Percentiles rank a stretch among this genome's conserved stretches.
phyloP scores from a whole-genome alignment of 169 alveolate genomes.

The Plasmodium knowlesi region DNA sequence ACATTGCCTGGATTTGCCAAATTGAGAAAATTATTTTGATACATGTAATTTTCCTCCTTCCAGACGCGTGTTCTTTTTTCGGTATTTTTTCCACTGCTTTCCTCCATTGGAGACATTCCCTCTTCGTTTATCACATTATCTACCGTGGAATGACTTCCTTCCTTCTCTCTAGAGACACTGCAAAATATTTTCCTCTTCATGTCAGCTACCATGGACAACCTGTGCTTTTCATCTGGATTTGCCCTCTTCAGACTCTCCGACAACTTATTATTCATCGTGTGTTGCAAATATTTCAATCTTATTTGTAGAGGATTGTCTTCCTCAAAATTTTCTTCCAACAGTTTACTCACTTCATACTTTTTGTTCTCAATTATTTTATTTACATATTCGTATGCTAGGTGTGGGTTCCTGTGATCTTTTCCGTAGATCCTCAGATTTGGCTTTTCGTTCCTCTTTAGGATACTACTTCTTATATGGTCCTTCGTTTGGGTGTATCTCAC shows the following conservation, averaged over 20 bases:
- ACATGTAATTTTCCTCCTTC: conserved; percentile 24
- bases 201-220: conserved; percentile 83
- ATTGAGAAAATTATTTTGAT: conserved; percentile 47
- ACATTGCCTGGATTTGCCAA: conserved; percentile 68
- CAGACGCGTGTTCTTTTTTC: neutral
- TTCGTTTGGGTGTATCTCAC: neutral
- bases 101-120: conserved; percentile 73
- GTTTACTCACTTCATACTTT: conserved; percentile 70
- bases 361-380: conserved; percentile 72
- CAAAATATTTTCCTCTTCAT: conserved; percentile 79
- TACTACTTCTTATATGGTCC: neutral
- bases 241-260: conserved; percentile 82
- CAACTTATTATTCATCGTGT: conserved; percentile 84
- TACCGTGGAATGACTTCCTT: neutral
- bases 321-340: conserved; percentile 62
- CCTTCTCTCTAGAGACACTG: conserved; percentile 6
- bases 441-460: neutral
- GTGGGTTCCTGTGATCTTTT: conserved; percentile 57
- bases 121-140: conserved; percentile 75
- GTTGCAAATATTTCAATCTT: conserved; percentile 79
- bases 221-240: conserved; percentile 77
- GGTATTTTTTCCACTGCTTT: neutral
- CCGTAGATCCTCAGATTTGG: conserved; percentile 18
- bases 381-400: conserved; percentile 66
- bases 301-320: conserved; percentile 75